phyloP scores from a whole-genome alignment of 1,284 basidiomycete species.

The Sanguinoderma infundibulare region DNA sequence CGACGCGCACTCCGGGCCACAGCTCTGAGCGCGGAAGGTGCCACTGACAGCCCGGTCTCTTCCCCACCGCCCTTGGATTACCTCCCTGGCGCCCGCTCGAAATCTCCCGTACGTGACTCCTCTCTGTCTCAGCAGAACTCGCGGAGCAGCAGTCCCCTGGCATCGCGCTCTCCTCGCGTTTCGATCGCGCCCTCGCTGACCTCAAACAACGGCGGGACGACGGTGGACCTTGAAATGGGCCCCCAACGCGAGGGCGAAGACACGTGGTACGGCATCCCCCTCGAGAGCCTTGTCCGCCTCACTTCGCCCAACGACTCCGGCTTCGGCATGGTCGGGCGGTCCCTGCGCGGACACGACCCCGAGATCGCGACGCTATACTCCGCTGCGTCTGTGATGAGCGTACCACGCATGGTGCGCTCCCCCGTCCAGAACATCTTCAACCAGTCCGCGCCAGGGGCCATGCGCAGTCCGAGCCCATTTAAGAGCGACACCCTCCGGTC shows the following conservation, averaged over 20 bases:
- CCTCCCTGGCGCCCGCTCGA: conserved; percentile 4
- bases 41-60: conserved; percentile 31
- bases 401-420: conserved; percentile 49
- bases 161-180: conserved; percentile 16
- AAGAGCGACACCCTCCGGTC: conserved; percentile 31
- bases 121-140: conserved; percentile 11
- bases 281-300: conserved; percentile 79
- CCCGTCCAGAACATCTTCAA: conserved; percentile 40
- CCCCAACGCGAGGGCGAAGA: conserved; percentile 46
- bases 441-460: conserved; percentile 18
- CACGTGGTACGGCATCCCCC: conserved; percentile 73
- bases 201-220: conserved; percentile 12
- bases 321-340: conserved; percentile 37
- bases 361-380: conserved; percentile 87
- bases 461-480: conserved; percentile 36
- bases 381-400: conserved; percentile 76
- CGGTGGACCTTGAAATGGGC: conserved; percentile 15
- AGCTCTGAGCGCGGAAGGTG: conserved; percentile 31
- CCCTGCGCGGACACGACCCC: conserved; percentile 55
- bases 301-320: conserved; percentile 69
- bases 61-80: conserved; percentile 24
- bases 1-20: conserved; percentile 44
- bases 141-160: conserved; percentile 25
- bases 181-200: conserved; percentile 23
- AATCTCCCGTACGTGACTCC: conserved; percentile 18